phyloP scores from a whole-genome alignment of 495 filamentous ascomycete species.

The Arthonia radiata region DNA sequence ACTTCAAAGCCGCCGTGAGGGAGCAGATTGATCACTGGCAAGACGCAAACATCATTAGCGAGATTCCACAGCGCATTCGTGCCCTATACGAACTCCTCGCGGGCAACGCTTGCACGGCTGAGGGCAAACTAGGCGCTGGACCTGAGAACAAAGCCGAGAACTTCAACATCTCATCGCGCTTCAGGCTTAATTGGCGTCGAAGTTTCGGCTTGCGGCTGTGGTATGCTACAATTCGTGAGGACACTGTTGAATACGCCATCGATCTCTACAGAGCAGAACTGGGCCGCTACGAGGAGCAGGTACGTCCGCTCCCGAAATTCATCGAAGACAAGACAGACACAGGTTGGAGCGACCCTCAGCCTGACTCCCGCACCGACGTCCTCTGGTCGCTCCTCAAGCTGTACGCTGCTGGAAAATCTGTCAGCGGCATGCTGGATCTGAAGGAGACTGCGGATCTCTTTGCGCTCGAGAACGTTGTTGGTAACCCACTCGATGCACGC shows the following conservation, averaged over 20 bases:
- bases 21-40: constrained; percentile 68
- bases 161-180: constrained; percentile 57
- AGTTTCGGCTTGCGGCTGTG: constrained; percentile 76
- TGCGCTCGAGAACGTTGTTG: constrained; percentile 29
- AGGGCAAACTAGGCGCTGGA: constrained; percentile 42
- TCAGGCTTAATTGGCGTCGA: constrained; percentile 75
- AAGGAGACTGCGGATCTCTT: constrained; percentile 30
- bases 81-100: constrained; percentile 74
- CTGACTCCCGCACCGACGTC: constrained; percentile 41
- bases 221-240: constrained; percentile 58
- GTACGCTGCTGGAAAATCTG: constrained; percentile 43
- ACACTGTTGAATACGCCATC: no score
- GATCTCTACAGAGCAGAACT: no score
- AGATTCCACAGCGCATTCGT: constrained; percentile 65
- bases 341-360: constrained; percentile 23
- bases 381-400: constrained; percentile 68
- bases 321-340: constrained; percentile 21
- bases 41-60: constrained; percentile 50
- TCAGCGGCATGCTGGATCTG: no score
- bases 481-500: constrained; percentile 44
- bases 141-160: constrained; percentile 50
- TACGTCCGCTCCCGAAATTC: constrained; percentile 35
- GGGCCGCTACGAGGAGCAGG: constrained; percentile 25
- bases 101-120: constrained; percentile 57
- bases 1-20: constrained; percentile 41